Base-by-base conservation (phyloP, 2,329 filamentous ascomycete genomes). In the Emericellopsis atlantica region DNA sequence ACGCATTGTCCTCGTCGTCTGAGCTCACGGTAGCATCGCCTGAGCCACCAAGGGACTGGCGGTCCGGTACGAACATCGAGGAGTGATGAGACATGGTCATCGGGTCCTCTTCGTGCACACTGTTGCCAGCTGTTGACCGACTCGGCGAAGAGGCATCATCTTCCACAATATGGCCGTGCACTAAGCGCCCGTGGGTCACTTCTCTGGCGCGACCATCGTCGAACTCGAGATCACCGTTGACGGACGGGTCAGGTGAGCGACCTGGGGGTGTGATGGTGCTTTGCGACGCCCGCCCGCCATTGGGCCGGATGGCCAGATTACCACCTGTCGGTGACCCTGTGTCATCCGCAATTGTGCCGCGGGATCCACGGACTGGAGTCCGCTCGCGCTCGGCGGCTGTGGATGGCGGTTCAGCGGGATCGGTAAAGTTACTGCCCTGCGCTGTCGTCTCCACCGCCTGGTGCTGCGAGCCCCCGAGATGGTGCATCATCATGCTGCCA, bases 81-180 rank as follows among this genome's bases (percentile, higher is more conserved):
- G 92, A 95, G 15, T 89, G 77, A 55, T 77, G 74, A 22, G 85
- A 85, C 62, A 84, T 75, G 26, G 64, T 58, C 89, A 96, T 95
- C 12, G 84, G 77, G 48, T 95, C 86, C 4, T 87, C 79, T n/a
- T 83, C 75, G 2, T 69, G 68, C 15, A 75, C 65, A 45, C 70
- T 79, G 6, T 77, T 80, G 43, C 75, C 76, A n/a, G 78, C 72
- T 8, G 79, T 78, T 16, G 81, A 90, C 46, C 76, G 69, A n/a
- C 15, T 14, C 37, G 74, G 70, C 14, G 87, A 83, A 1, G 88
- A 94, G 2, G 84, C 83, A 56, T 95, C 84, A 56, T 95, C 92
- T 47, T 94, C 86, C 10, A 98, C 92, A 49, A 98, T 83, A 56
- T 96, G 92, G 12, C 92, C 92, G 51, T 95, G 88, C 8, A 96